These are phyloP conservation scores for Aspergillus incahuasiensis DNA, from an alignment of 495 filamentous ascomycete genomes.

Conservation along the genomic window DNA sequence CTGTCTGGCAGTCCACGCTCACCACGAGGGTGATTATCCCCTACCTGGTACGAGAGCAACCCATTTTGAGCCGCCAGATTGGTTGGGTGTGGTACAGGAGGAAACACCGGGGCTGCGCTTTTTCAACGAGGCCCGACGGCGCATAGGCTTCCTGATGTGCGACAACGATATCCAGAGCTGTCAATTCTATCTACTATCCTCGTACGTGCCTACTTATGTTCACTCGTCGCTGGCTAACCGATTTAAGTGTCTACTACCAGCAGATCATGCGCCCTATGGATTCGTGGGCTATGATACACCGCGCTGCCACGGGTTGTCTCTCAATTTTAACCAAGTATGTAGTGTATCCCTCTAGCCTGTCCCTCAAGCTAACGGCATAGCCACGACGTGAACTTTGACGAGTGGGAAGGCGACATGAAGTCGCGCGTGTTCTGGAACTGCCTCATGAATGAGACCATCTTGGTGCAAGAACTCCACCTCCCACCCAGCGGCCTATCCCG, in stretches of 20 bases:
- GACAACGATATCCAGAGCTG: constrained; percentile 45
- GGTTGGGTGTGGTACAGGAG: constrained; percentile 41
- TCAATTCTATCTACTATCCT: constrained; percentile 45
- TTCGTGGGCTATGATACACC: constrained; percentile 45
- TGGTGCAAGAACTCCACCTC: constrained; percentile 45
- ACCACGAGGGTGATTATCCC: constrained; percentile 43
- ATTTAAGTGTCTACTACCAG: constrained; percentile 33
- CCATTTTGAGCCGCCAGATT: constrained; percentile 41
- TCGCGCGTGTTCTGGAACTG: constrained; percentile 48
- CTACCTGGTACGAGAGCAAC: constrained; percentile 31
- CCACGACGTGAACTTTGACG: constrained; percentile 41
- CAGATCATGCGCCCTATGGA: constrained; percentile 47
- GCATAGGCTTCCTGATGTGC: constrained; percentile 46
- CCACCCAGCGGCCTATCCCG: constrained; percentile 42
- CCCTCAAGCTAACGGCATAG: constrained; percentile 18
- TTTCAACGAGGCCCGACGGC: constrained; percentile 44
- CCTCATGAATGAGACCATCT: constrained; percentile 47
- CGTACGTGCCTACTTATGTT: constrained; percentile 22
- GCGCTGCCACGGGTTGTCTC: constrained; percentile 43
- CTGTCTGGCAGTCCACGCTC: constrained; percentile 39
- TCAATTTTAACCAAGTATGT: constrained; percentile 45
- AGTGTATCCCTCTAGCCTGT: background rate
- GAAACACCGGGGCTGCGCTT: constrained; percentile 40
- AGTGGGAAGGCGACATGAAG: constrained; percentile 50
- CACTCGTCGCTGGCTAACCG: constrained; percentile 4